A percentile compares a stretch with the other conserved stretches of the same genome.
phyloP scores from a whole-genome alignment of 108 stramenopile genomes.

The Cyclostephanos tholiformis region DNA sequence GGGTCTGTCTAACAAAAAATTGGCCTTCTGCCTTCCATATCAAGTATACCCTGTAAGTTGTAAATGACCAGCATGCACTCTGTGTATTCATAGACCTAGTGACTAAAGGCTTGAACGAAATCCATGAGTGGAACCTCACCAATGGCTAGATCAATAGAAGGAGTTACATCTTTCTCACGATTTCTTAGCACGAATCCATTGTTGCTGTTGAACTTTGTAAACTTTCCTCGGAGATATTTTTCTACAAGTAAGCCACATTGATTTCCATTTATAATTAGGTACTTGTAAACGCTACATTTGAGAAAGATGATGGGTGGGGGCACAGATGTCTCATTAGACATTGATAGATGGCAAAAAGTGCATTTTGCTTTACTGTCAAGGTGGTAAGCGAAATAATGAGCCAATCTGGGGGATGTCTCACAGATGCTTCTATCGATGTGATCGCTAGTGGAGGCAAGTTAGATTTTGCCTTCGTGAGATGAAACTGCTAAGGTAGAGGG shows the following conservation, averaged over 20 bases:
- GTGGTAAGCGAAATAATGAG: too few species aligned
- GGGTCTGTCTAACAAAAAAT: constrained; percentile 47
- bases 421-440: too few species aligned
- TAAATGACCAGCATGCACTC: constrained; percentile 33
- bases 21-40: constrained; percentile 45
- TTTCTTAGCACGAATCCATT: constrained; percentile 50
- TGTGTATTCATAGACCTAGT: constrained; percentile 47
- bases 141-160: constrained; percentile 34
- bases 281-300: constrained; percentile 43
- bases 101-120: constrained; percentile 50
- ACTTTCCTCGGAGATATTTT: constrained; percentile 49
- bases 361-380: too few species aligned
- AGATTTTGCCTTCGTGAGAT: too few species aligned
- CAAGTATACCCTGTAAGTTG: constrained; percentile 48
- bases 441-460: too few species aligned
- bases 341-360: too few species aligned
- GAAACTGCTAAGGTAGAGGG: too few species aligned
- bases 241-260: constrained; percentile 45
- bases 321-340: constrained; percentile 20
- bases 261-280: constrained; percentile 23
- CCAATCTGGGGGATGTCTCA: too few species aligned
- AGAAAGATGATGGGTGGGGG: constrained; percentile 49
- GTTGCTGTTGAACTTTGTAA: constrained; percentile 61
- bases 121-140: constrained; percentile 39
- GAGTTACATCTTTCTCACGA: not conserved